Percentiles rank a stretch among this genome's conserved stretches.
Conservation (phyloP, 306 rosid genomes). For the Spatholobus suberectus region DNA sequence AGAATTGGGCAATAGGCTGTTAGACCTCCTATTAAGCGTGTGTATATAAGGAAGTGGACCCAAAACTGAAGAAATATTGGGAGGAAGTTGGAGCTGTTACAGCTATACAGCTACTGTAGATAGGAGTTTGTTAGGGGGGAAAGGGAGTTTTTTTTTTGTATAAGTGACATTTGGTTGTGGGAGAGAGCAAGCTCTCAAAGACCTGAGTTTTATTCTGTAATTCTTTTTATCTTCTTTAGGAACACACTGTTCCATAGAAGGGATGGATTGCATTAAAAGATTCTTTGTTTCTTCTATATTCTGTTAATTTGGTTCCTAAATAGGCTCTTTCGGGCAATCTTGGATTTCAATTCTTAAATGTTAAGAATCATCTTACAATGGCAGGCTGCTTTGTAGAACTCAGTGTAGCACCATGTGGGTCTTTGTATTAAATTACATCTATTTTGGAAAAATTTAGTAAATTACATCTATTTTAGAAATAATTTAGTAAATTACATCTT, state of each 20-base stretch:
- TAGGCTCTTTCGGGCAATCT: constrained; percentile 6
- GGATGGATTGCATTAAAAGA: background rate
- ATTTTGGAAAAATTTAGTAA: background rate
- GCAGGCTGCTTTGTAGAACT: background rate
- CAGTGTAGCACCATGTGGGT: background rate
- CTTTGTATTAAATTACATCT: constrained; percentile 23
- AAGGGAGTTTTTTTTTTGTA: background rate
- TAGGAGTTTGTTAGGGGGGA: background rate
- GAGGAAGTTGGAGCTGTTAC: background rate
- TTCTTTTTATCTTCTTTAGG: background rate
- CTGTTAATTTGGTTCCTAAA: background rate
- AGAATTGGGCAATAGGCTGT: background rate
- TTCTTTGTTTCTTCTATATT: background rate
- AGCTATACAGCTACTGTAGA: background rate
- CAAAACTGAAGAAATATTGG: background rate
- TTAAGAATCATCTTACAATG: background rate
- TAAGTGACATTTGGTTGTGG: background rate
- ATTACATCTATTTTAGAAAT: no score
- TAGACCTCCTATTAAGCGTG: background rate
- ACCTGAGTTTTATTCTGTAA: background rate
- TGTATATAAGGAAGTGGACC: background rate
- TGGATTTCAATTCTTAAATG: background rate
- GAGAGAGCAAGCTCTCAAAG: background rate
- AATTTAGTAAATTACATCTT: no score
- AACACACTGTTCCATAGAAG: background rate